phyloP scores from a whole-genome alignment of 768 basidiomycete genomes.

The Kwoniella bestiolae region DNA sequence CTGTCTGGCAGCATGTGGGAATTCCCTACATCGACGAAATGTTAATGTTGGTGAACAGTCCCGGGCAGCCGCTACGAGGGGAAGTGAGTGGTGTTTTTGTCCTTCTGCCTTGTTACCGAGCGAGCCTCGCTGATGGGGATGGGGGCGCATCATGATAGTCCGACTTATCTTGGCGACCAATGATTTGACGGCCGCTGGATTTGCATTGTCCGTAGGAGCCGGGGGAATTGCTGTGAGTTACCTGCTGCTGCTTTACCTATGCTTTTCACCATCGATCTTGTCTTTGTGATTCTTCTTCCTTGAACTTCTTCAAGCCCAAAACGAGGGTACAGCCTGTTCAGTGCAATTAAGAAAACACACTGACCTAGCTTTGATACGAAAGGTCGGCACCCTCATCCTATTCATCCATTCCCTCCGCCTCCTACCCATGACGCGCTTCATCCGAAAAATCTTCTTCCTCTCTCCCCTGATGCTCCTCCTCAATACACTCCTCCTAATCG shows the following conservation, averaged over 20 bases:
- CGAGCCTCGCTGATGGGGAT: not conserved
- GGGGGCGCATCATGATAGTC: not conserved
- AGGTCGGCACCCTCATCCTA: constrained; percentile 32
- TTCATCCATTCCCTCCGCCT: constrained; percentile 25
- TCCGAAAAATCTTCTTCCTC: constrained; percentile 31
- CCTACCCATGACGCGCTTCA: constrained; percentile 18
- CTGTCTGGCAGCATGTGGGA: constrained; percentile 16
- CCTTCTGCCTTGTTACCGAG: not conserved
- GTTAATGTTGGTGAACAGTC: constrained; percentile 15
- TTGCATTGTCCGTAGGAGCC: constrained; percentile 16
- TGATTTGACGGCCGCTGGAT: constrained; percentile 16
- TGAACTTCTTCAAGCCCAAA: not conserved
- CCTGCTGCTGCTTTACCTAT: too few relatives aligned
- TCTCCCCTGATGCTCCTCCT: constrained; percentile 26
- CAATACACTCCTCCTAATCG: constrained; percentile 25
- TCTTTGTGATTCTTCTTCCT: not conserved
- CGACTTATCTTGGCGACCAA: constrained; percentile 14
- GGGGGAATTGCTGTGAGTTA: constrained; percentile 20
- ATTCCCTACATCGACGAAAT: constrained; percentile 16
- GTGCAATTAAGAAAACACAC: too few relatives aligned
- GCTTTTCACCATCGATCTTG: not conserved
- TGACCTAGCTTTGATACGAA: too few relatives aligned
- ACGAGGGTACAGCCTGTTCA: too few relatives aligned
- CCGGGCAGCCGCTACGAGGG: not conserved
- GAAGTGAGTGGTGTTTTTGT: constrained; percentile 1